phyloP scores from a whole-genome alignment of 306 rosid species.

The Erythrophleum fordii region DNA sequence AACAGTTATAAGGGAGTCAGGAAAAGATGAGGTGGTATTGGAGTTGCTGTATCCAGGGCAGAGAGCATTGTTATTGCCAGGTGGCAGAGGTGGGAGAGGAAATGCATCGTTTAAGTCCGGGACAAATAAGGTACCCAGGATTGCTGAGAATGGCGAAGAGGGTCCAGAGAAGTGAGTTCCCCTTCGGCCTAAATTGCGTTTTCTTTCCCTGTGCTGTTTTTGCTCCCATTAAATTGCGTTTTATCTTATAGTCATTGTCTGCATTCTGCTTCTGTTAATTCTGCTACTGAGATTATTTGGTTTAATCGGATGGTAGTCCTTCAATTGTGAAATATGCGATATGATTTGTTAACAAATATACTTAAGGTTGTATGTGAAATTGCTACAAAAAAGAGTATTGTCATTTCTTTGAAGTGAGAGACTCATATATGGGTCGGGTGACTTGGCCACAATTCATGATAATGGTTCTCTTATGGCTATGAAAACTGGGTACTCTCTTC shows the following conservation, averaged over 20 bases:
- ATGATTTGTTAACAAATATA: background rate
- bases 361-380: background rate
- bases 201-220: background rate
- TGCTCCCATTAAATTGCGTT: background rate
- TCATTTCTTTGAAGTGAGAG: conserved; percentile 3
- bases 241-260: conserved; percentile 6
- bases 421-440: background rate
- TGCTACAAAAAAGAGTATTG: background rate
- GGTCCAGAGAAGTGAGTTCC: conserved; percentile 84
- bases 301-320: background rate
- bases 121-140: conserved; percentile 82
- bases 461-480: background rate
- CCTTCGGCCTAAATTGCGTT: background rate
- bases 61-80: conserved; percentile 73
- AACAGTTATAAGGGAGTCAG: conserved; percentile 73
- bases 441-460: background rate
- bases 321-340: background rate
- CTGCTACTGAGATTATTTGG: background rate
- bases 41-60: conserved; percentile 86
- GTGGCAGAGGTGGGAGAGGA: conserved; percentile 98
- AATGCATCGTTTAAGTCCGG: conserved; percentile 88
- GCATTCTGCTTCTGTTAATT: background rate
- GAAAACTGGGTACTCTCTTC: conserved; percentile 5
- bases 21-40: conserved; percentile 64
- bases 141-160: conserved; percentile 88